Base-by-base conservation (phyloP, 345 rosid genomes). In the Dimocarpus longan region DNA sequence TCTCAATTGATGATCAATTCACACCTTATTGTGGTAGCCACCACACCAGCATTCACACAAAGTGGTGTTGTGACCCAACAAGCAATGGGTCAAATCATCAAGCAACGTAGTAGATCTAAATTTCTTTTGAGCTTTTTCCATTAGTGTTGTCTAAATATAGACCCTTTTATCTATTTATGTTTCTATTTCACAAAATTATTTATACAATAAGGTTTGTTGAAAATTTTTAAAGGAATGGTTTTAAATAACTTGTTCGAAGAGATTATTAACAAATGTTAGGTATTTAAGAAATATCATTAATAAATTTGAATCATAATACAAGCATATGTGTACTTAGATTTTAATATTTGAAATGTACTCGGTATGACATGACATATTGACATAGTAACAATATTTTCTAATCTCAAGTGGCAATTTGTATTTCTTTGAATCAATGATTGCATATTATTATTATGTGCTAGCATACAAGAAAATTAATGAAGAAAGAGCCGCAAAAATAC, bases 391-490 rank as follows among this genome's bases (percentile, higher is more conserved):
- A 65, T 10, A 24, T 40, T 46, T 67, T 18, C 18, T 42, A 18
- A 43, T 21, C 62, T 1, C 40, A 64, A 43, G 19, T 43, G 37
- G 48, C 22, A 44, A 6, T 21, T 59, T 21, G 4, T 59, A 59
- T 59, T 42, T 16, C 39, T 75, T 48, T n/a, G 79, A 26, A 43
- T 44, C 37, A 74, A 70, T 43, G 16, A 11, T 68, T 70, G 48
- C 82, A 77, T n/a, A 82, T 8, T 46, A 52, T 28, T 64, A 10
- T 68, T 39, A 79, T 73, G 76, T 18, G 68, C 52, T 32, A 83
- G 68, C 69, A 77, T 21, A 74, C 81, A 78, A 75, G 40, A 32
- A 24, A 37, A 28, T 52, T 26, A 59, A 74, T 65, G 46, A 60
- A 13, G 8, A 13, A 74, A 74, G 21, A 75, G 19, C 21, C 28